Evolutionary conservation across 140 eudicot species (phyloP).

Genomic region (Oenanthe javanica): DNA sequence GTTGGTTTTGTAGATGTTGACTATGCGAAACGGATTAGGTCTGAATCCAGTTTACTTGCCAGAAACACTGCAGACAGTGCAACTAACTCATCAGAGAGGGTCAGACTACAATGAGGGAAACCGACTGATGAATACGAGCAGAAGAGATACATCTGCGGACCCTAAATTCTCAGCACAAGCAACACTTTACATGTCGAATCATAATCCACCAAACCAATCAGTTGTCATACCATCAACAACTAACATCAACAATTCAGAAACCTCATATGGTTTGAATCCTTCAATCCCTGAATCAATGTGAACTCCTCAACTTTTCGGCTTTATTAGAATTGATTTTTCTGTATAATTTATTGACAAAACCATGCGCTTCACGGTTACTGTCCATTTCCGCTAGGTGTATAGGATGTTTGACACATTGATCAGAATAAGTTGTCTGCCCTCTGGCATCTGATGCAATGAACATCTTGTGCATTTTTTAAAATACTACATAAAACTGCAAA

Average conservation of each 20-base stretch:
- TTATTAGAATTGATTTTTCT: not conserved
- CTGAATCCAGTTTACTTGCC: slow-evolving; percentile 43
- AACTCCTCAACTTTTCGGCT: slow-evolving; percentile 32
- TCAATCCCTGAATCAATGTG: slow-evolving; percentile 38
- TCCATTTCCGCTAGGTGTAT: slow-evolving; percentile 11
- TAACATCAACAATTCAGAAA: slow-evolving; percentile 32
- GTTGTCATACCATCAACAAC: slow-evolving; percentile 25
- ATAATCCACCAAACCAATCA: slow-evolving; percentile 15
- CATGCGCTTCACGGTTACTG: not conserved
- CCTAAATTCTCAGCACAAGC: slow-evolving; percentile 35
- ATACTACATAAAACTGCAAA: slow-evolving; percentile 1
- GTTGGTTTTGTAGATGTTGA: slow-evolving; percentile 36
- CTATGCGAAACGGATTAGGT: slow-evolving; percentile 65
- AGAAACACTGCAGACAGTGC: slow-evolving; percentile 41
- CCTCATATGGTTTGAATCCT: slow-evolving; percentile 31
- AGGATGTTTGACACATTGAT: slow-evolving; percentile 32
- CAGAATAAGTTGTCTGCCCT: slow-evolving; percentile 25
- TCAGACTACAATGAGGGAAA: slow-evolving; percentile 34
- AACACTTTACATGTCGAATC: slow-evolving; percentile 24
- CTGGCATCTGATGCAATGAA: slow-evolving; percentile 21
- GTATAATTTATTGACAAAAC: not conserved
- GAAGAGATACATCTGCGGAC: slow-evolving; percentile 29
- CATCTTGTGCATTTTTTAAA: not conserved
- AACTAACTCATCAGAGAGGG: slow-evolving; percentile 31
- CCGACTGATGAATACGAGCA: slow-evolving; percentile 24